Percentiles rank a stretch among this genome's conserved stretches.
phyloP scores from a whole-genome alignment of 2,329 filamentous ascomycete species.

The Sclerotinia minor region DNA sequence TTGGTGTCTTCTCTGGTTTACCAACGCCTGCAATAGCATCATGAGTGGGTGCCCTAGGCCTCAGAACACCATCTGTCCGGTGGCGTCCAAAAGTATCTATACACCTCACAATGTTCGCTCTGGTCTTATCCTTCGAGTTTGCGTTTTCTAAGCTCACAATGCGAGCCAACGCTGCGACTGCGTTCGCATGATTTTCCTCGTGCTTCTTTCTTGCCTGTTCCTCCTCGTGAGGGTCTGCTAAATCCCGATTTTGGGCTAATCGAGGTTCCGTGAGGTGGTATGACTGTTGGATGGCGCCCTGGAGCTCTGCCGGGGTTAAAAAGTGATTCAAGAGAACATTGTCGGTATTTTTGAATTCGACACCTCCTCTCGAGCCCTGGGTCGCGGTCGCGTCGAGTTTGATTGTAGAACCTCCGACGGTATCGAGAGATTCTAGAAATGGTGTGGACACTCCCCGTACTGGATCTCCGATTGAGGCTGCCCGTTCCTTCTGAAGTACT shows the following conservation, averaged over 20 bases:
- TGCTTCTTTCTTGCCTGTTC: conserved; percentile 47
- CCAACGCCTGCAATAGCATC: conserved; percentile 27
- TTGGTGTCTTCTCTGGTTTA: conserved; percentile 52
- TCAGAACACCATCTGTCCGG: conserved; percentile 73
- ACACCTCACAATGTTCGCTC: conserved; percentile 81
- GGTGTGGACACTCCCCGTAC: conserved; percentile 76
- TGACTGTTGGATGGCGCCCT: conserved; percentile 65
- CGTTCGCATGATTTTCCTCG: conserved; percentile 61
- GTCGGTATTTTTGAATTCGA: conserved; percentile 47
- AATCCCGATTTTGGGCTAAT: conserved; percentile 37
- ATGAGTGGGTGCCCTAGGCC: conserved; percentile 43
- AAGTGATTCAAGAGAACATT: conserved; percentile 72
- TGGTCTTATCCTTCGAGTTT: conserved; percentile 73
- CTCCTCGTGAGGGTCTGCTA: conserved; percentile 40
- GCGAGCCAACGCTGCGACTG: conserved; percentile 72
- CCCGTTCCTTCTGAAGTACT: conserved; percentile 65
- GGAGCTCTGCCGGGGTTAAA: conserved; percentile 66
- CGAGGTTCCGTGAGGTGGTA: conserved; percentile 65
- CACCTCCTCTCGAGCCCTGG: conserved; percentile 48
- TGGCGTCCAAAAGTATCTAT: conserved; percentile 88
- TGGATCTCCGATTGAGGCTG: conserved; percentile 70
- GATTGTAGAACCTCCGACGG: conserved; percentile 45
- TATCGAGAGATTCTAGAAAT: conserved; percentile 80
- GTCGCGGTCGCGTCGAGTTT: conserved; percentile 33
- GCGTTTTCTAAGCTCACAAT: conserved; percentile 78